Evolutionary conservation across 495 filamentous ascomycete species (phyloP), one percentile per base, ranked within the genome.

Genomic region (Cercophora samala): DNA sequence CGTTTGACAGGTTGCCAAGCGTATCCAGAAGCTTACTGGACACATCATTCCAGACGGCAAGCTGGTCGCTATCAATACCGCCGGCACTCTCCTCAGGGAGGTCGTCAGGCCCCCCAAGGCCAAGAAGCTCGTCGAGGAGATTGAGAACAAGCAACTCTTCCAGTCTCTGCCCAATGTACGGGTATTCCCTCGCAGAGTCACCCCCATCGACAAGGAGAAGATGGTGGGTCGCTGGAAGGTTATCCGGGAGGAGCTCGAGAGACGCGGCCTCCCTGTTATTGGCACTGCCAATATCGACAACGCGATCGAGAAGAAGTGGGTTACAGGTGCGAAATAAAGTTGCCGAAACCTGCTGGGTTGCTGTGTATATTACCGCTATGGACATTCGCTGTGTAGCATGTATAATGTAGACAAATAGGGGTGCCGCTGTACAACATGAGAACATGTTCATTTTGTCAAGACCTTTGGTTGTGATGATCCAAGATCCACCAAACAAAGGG

Each of bases 211-310:
- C 77, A 86, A 86, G 75, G 91, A 96, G 76, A 88, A 85, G 74
- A 84, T 85, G 68, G 70, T 94, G 24, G 94, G 94, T 5, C 85
- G 94, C 69, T 92, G 89, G 88, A 95, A 96, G 86, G 71, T 93
- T 29, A 93, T 96, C 72, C 85, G 91, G 73, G 74, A 86, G 73
- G 90, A 90, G 79, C 83, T 96, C 54, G 78, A 84, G 72, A 80
- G 84, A 68, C 80, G 87, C 62, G 87, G 86, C 5, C 77, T 93
- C 26, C 83, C 83, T 46, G 75, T 81, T 11, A 70, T 68, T 13
- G 82, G 83, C 22, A 75, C 74, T n/a, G 72, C 66, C 55, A 63
- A 61, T 46, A 61, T 70, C 61, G 62, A 66, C 55, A 67, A 70
- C 69, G 29, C 73, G 11, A 62, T 74, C 54, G 76, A 78, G 67